Percentiles rank a stretch among this genome's conserved stretches.
These are phyloP conservation scores for Alternaria consortialis DNA, from an alignment of 2,329 filamentous ascomycete genomes.

Conservation along the genomic window DNA sequence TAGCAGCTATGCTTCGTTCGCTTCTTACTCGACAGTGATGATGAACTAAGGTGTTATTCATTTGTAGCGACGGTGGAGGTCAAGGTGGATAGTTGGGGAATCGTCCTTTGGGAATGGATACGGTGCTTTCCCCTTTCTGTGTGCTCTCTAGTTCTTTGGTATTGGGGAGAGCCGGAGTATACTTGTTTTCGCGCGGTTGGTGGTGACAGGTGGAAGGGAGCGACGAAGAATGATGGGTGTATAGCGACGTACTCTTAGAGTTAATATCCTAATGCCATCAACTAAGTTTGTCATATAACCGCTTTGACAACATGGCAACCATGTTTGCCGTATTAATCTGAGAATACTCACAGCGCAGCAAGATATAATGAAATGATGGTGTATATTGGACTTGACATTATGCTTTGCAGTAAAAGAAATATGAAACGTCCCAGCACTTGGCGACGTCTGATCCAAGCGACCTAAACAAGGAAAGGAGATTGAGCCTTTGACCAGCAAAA, in stretches of 20 bases:
- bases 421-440: constrained; percentile 22
- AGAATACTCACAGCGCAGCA: not conserved
- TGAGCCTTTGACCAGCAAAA: not conserved
- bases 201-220: not conserved
- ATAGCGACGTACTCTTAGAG: not conserved
- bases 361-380: not conserved
- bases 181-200: not conserved
- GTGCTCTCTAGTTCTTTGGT: not conserved
- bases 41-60: not conserved
- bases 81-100: not conserved
- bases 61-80: not conserved
- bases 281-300: not conserved
- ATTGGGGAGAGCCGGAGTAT: not conserved
- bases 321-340: not conserved
- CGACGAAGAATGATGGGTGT: not conserved
- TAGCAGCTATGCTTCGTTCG: not conserved
- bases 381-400: not conserved
- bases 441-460: constrained; percentile 6
- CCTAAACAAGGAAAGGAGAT: not conserved
- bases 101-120: not conserved
- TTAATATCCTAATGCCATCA: not conserved
- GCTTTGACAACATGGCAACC: fast-evolving
- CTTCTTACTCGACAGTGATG: not conserved
- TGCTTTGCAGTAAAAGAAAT: not conserved
- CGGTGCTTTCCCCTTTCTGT: not conserved